phyloP scores from a whole-genome alignment of 1,284 basidiomycete species.

The Puccinia horiana region DNA sequence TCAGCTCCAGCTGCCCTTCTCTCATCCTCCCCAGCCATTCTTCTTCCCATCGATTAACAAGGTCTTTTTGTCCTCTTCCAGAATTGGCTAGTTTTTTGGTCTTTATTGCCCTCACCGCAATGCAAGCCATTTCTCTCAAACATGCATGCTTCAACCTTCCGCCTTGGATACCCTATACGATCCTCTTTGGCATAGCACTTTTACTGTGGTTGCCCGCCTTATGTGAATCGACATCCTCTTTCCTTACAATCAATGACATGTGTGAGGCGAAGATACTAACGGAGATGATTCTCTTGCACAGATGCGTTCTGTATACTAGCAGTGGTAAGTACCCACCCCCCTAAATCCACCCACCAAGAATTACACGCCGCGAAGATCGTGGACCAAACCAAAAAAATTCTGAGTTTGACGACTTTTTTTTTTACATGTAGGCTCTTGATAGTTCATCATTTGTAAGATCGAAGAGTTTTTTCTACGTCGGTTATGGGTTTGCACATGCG shows the following conservation, averaged over 20 bases:
- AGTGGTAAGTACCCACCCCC: slow-evolving; percentile 5
- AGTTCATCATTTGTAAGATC: slow-evolving; percentile 15
- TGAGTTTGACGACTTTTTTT: background rate
- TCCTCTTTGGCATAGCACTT: slow-evolving; percentile 14
- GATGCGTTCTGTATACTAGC: slow-evolving; percentile 22
- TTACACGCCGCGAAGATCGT: background rate
- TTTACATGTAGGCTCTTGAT: slow-evolving; percentile 14
- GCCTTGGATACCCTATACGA: slow-evolving; percentile 24
- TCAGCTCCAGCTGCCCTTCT: background rate
- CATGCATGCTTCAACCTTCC: slow-evolving; percentile 9
- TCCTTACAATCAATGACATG: background rate
- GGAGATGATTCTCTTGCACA: background rate
- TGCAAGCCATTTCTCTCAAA: background rate
- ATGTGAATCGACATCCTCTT: slow-evolving; percentile 18
- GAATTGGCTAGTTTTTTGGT: slow-evolving; percentile 35
- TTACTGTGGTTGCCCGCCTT: slow-evolving; percentile 36
- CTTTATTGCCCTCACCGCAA: slow-evolving; percentile 10
- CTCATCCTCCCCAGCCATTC: too few relatives aligned
- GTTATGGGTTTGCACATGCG: slow-evolving; percentile 35
- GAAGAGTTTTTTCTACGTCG: slow-evolving; percentile 33
- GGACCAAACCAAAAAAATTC: too few relatives aligned
- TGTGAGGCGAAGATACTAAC: background rate
- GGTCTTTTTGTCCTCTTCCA: background rate
- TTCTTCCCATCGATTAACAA: too few relatives aligned
- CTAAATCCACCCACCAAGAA: too few relatives aligned